Evolutionary conservation across 1,284 basidiomycete species (phyloP).

Genomic region (Puccinia polysora): DNA sequence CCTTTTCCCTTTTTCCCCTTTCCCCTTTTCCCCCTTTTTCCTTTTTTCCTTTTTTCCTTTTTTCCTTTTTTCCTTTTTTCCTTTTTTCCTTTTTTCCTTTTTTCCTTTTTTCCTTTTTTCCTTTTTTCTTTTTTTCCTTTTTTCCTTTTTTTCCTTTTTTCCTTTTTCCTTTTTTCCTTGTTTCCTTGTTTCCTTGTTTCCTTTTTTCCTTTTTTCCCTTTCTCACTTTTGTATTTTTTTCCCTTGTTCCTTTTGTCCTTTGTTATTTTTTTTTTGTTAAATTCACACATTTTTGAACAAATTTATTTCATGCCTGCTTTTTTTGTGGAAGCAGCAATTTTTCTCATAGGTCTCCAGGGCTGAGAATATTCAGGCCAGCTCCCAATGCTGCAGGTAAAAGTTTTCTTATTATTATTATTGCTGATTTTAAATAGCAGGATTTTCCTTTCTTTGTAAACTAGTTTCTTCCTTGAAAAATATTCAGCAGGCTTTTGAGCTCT

Average conservation of each 20-base stretch:
- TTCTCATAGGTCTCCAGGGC: too few relatives aligned
- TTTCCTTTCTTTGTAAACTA: too few relatives aligned
- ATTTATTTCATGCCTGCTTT: too few relatives aligned
- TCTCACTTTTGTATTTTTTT: not conserved
- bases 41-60: not conserved
- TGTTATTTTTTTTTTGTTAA: not conserved
- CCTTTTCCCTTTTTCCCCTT: not conserved
- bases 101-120: not conserved
- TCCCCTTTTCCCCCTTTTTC: not conserved
- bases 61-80: not conserved
- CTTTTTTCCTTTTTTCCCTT: not conserved
- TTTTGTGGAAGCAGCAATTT: too few relatives aligned
- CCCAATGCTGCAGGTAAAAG: too few relatives aligned
- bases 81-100: not conserved
- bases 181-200: not conserved
- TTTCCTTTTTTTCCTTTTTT: not conserved
- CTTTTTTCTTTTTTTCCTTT: not conserved
- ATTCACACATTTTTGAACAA: too few relatives aligned
- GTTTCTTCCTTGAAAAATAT: too few relatives aligned
- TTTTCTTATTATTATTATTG: too few relatives aligned
- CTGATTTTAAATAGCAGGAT: too few relatives aligned
- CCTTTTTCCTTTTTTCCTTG: not conserved
- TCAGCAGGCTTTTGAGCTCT: too few relatives aligned
- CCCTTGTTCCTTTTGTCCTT: not conserved
- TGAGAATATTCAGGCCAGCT: too few relatives aligned